Evolutionary conservation across 108 stramenopile genomes (phyloP).

Genomic region (Nitzschia sp.): DNA sequence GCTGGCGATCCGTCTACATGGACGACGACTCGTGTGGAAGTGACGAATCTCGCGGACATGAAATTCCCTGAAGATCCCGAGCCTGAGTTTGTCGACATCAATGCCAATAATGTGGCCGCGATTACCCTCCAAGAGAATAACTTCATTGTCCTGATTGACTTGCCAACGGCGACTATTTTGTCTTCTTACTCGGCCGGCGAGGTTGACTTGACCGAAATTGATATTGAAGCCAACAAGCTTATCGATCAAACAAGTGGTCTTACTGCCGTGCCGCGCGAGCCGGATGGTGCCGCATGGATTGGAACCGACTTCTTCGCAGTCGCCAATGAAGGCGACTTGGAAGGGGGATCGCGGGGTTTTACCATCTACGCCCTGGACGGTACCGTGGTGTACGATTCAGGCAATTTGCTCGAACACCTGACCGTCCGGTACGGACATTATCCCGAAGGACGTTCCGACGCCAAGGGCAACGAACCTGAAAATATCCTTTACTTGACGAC

Average conservation of each 20-base stretch:
- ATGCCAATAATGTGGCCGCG: constrained; percentile 55
- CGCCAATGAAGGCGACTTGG: constrained; percentile 71
- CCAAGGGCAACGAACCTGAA: constrained; percentile 74
- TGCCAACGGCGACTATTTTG: constrained; percentile 34
- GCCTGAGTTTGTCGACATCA: constrained; percentile 70
- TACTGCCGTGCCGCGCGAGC: constrained; percentile 45
- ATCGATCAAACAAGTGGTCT: constrained; percentile 37
- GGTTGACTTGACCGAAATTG: constrained; percentile 43
- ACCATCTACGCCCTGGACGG: constrained; percentile 46
- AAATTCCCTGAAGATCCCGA: constrained; percentile 63
- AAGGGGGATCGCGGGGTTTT: constrained; percentile 63
- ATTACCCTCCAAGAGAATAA: constrained; percentile 80
- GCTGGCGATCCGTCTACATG: constrained; percentile 42
- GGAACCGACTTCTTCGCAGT: constrained; percentile 55
- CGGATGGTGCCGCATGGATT: constrained; percentile 69
- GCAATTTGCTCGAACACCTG: constrained; percentile 40
- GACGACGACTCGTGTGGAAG: constrained; percentile 13
- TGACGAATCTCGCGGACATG: constrained; percentile 39
- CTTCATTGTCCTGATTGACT: constrained; percentile 55
- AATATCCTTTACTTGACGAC: constrained; percentile 41
- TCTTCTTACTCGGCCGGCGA: constrained; percentile 51
- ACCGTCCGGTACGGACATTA: constrained; percentile 58
- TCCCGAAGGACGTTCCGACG: constrained; percentile 58
- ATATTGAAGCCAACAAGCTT: constrained; percentile 46
- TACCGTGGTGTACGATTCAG: constrained; percentile 45